Conservation (phyloP, 306 rosid species). For the Medicago arabica region DNA sequence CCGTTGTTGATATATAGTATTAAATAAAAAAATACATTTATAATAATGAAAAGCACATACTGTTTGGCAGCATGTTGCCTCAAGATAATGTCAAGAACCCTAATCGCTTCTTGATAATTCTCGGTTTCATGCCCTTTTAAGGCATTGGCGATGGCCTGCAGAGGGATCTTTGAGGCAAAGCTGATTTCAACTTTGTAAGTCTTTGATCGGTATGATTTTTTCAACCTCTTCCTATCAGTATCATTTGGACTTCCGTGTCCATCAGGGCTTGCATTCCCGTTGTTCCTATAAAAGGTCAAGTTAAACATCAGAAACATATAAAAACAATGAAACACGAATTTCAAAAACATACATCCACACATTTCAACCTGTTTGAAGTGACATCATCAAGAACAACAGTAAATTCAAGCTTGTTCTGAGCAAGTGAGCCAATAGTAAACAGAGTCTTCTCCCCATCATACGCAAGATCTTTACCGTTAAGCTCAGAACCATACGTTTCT, state of each 20-base stretch:
- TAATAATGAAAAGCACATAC: conserved; percentile 46
- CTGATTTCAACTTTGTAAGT: conserved; percentile 78
- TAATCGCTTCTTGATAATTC: conserved; percentile 82
- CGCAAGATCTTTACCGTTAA: conserved; percentile 85
- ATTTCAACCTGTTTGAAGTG: conserved; percentile 61
- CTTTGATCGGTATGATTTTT: conserved; percentile 67
- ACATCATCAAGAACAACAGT: conserved; percentile 81
- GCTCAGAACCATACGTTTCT: conserved; percentile 71
- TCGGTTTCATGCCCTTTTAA: conserved; percentile 86
- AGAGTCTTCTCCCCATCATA: conserved; percentile 93
- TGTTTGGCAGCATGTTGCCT: conserved; percentile 95
- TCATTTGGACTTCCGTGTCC: conserved; percentile 65
- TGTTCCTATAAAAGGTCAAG: conserved; percentile 50
- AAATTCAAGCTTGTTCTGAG: conserved; percentile 84
- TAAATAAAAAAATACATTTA: neutral
- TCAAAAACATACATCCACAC: neutral
- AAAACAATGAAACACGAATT: neutral
- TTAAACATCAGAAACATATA: neutral
- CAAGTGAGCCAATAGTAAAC: conserved; percentile 86
- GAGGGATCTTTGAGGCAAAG: conserved; percentile 84
- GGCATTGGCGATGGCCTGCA: conserved; percentile 80
- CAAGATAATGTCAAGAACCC: conserved; percentile 84
- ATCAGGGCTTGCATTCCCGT: conserved; percentile 69
- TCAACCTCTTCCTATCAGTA: conserved; percentile 73
- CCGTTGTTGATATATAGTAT: neutral